Evolutionary conservation across 2,329 filamentous ascomycete genomes (phyloP).

Genomic region (Lasiodiplodia theobromae): DNA sequence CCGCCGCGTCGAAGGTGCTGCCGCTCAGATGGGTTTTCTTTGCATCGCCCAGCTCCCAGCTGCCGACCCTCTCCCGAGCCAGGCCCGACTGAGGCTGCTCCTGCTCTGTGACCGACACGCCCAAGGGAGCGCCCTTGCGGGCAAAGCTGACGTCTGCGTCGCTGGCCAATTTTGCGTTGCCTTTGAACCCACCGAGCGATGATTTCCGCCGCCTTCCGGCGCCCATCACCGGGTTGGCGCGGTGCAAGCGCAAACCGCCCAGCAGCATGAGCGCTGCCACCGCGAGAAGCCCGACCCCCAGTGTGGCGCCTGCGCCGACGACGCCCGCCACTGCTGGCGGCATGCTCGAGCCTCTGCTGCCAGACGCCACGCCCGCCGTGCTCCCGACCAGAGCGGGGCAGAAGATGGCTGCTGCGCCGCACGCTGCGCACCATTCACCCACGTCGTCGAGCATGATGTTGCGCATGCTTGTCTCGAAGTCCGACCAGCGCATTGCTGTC

Average conservation of each 20-base stretch:
- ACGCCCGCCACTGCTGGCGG: slow-evolving; percentile 59
- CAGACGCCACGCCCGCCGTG: neutral
- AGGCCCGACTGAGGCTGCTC: slow-evolving; percentile 46
- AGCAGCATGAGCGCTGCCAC: slow-evolving; percentile 52
- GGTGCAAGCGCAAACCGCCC: slow-evolving; percentile 54
- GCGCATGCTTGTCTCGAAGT: slow-evolving; percentile 56
- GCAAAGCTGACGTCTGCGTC: slow-evolving; percentile 60
- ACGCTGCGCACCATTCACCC: slow-evolving; percentile 61
- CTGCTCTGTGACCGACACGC: slow-evolving; percentile 33
- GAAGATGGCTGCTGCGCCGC: slow-evolving; percentile 57
- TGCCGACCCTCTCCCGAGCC: slow-evolving; percentile 62
- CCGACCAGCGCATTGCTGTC: slow-evolving; percentile 56
- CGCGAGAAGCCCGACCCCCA: slow-evolving; percentile 54
- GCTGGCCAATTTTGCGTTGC: slow-evolving; percentile 60
- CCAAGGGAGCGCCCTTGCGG: slow-evolving; percentile 17
- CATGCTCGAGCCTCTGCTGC: slow-evolving; percentile 2
- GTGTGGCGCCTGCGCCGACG: slow-evolving; percentile 62
- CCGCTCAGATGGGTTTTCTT: slow-evolving; percentile 8
- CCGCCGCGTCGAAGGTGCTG: neutral
- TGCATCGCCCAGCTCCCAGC: slow-evolving; percentile 61
- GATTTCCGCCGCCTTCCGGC: slow-evolving; percentile 40
- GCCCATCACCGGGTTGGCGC: slow-evolving; percentile 35
- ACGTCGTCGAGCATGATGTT: slow-evolving; percentile 53
- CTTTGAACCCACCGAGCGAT: slow-evolving; percentile 63
- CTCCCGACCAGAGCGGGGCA: slow-evolving; percentile 48